A percentile compares a stretch with the other conserved stretches of the same genome.
Conservation (phyloP, 164 flowering plant species). For the Vitis labrusca region DNA sequence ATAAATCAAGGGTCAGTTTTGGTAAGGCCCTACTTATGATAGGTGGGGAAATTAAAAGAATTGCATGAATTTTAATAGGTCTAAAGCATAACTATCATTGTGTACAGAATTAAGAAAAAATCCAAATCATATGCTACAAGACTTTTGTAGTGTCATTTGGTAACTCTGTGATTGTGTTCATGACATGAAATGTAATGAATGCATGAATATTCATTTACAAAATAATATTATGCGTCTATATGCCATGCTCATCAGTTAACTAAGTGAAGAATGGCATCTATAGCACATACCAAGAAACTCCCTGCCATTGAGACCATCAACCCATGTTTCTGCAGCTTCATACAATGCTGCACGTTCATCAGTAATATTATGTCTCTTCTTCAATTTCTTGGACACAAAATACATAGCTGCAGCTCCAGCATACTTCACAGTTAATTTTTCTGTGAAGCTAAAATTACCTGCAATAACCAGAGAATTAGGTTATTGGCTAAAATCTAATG, state of each 20-base stretch:
- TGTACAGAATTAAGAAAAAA: not conserved
- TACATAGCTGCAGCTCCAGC: slow-evolving; percentile 93
- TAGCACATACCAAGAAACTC: slow-evolving; percentile 63
- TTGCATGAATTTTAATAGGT: too few relatives aligned
- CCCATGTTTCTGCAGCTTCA: slow-evolving; percentile 89
- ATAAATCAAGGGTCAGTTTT: too few relatives aligned
- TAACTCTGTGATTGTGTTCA: too few relatives aligned
- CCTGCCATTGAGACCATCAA: slow-evolving; percentile 69
- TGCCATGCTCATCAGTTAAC: not conserved
- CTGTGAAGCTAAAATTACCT: slow-evolving; percentile 80
- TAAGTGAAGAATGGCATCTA: not conserved
- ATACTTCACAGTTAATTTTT: slow-evolving; percentile 65
- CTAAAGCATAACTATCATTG: too few relatives aligned
- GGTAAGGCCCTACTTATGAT: too few relatives aligned
- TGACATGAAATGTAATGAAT: too few relatives aligned
- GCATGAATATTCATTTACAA: too few relatives aligned
- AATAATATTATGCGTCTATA: too few relatives aligned
- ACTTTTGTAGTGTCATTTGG: too few relatives aligned
- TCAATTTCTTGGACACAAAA: slow-evolving; percentile 78
- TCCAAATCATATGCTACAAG: too few relatives aligned
- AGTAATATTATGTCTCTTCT: slow-evolving; percentile 78
- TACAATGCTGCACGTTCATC: slow-evolving; percentile 83
- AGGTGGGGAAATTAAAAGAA: too few relatives aligned
- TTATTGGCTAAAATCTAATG: not conserved
- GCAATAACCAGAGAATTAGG: slow-evolving; percentile 6